Percentiles rank a stretch among this genome's conserved stretches.
Evolutionary conservation across 108 stramenopile genomes (phyloP).

Genomic region (Nannochloropsis granulata): DNA sequence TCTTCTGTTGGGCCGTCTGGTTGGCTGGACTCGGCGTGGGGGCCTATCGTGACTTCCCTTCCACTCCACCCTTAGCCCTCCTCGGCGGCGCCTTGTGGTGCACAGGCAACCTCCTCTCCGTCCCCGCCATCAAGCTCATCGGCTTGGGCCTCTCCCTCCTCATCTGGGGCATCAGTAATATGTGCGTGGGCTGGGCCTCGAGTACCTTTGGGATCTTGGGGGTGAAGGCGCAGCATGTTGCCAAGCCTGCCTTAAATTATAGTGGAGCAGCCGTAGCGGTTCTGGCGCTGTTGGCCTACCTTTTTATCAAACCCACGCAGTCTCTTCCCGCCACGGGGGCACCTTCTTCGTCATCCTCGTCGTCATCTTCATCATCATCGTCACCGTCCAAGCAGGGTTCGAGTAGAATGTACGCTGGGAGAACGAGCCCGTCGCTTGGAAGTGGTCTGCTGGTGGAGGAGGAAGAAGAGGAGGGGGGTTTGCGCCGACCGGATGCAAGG

Average conservation of each 20-base stretch:
- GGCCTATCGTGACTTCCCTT: background rate
- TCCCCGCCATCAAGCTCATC: slow-evolving; percentile 4
- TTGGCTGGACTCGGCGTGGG: background rate
- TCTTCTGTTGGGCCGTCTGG: background rate
- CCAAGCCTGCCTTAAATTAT: slow-evolving; percentile 12
- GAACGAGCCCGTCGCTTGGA: background rate
- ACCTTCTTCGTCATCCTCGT: no score
- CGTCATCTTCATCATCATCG: background rate
- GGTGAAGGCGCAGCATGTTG: background rate
- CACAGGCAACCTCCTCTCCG: slow-evolving; percentile 24
- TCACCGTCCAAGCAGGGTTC: background rate
- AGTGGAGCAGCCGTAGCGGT: slow-evolving; percentile 10
- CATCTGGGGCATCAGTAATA: slow-evolving; percentile 23
- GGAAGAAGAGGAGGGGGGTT: background rate
- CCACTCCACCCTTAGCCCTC: slow-evolving; percentile 4
- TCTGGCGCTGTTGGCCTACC: background rate
- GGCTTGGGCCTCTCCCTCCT: slow-evolving; percentile 17
- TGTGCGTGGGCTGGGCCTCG: slow-evolving; percentile 23
- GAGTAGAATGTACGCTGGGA: background rate
- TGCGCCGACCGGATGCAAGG: background rate
- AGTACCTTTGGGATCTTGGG: slow-evolving; percentile 28
- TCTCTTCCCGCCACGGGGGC: background rate
- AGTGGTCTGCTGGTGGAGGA: background rate
- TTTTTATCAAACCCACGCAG: background rate
- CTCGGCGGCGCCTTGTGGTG: slow-evolving; percentile 24